Evolutionary conservation across 2,329 filamentous ascomycete species (phyloP).

Genomic region (Ceratocystis huliohia): DNA sequence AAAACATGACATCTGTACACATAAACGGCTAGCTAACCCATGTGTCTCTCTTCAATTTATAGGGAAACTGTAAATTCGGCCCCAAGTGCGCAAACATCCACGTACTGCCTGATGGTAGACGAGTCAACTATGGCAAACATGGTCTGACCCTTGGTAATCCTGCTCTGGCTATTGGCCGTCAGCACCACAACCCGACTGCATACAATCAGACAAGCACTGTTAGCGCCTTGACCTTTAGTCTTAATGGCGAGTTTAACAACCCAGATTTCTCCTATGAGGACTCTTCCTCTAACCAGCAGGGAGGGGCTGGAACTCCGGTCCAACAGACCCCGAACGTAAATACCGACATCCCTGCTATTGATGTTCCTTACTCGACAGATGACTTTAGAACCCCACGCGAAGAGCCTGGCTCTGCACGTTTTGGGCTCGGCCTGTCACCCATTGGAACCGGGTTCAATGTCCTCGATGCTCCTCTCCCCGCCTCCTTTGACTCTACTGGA

Average conservation of each 20-base stretch:
- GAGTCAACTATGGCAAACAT: slow-evolving; percentile 69
- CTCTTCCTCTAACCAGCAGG: slow-evolving; percentile 24
- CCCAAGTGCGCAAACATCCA: slow-evolving; percentile 96
- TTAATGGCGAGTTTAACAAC: slow-evolving; percentile 33
- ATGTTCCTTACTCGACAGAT: slow-evolving; percentile 45
- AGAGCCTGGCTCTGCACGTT: slow-evolving; percentile 34
- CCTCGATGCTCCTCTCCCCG: slow-evolving; percentile 80
- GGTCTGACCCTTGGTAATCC: slow-evolving; percentile 51
- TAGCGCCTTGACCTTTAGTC: slow-evolving; percentile 51
- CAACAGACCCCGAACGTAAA: slow-evolving; percentile 45
- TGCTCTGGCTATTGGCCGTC: slow-evolving; percentile 43
- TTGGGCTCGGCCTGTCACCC: slow-evolving; percentile 66
- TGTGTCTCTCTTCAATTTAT: neutral
- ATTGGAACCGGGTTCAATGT: slow-evolving; percentile 66
- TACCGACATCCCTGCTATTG: slow-evolving; percentile 44
- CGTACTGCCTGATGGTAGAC: slow-evolving; percentile 81
- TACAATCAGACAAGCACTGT: slow-evolving; percentile 51
- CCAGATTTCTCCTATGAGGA: slow-evolving; percentile 33
- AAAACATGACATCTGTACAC: neutral
- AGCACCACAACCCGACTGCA: slow-evolving; percentile 19
- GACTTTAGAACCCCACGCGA: slow-evolving; percentile 76
- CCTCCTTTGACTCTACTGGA: slow-evolving; percentile 92
- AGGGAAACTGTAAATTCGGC: slow-evolving; percentile 99
- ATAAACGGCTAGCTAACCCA: neutral
- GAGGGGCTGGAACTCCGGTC: neutral